Evolutionary conservation across 768 basidiomycete species (phyloP).

Genomic region (Gloeostereum incarnatum): DNA sequence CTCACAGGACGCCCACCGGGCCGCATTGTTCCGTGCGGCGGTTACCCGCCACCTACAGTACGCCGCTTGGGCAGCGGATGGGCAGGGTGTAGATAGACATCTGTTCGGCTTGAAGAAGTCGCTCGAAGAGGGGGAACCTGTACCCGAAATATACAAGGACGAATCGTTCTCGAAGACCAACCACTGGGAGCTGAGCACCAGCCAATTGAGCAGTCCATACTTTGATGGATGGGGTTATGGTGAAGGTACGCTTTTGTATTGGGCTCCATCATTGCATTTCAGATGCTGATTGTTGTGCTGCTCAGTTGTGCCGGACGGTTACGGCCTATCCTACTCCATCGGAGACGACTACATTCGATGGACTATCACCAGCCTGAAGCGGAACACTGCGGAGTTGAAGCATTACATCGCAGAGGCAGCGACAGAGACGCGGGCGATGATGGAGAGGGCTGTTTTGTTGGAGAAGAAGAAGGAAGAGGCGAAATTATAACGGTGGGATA

Average conservation of each 20-base stretch:
- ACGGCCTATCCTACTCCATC: conserved; percentile 87
- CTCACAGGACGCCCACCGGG: conserved; percentile 44
- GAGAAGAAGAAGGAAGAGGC: conserved; percentile 23
- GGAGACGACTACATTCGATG: conserved; percentile 78
- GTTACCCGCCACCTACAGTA: conserved; percentile 81
- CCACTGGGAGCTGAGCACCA: conserved; percentile 94
- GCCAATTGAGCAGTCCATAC: conserved; percentile 71
- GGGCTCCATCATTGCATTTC: background rate
- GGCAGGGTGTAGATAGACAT: conserved; percentile 92
- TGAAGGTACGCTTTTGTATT: conserved; percentile 49
- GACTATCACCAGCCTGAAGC: conserved; percentile 76
- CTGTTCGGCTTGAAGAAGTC: conserved; percentile 88
- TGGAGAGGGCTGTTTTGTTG: conserved; percentile 53
- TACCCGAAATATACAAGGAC: conserved; percentile 73
- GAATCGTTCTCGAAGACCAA: conserved; percentile 54
- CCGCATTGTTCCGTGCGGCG: conserved; percentile 64
- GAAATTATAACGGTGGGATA: conserved; percentile 17
- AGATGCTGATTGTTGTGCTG: conserved; percentile 3
- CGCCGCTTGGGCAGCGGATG: conserved; percentile 86
- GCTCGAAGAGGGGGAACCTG: conserved; percentile 58
- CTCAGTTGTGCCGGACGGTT: conserved; percentile 83
- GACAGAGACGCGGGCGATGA: conserved; percentile 65
- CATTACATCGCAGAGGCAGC: conserved; percentile 77
- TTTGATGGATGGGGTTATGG: conserved; percentile 98
- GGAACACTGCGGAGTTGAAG: conserved; percentile 40